These are phyloP conservation scores for Sarocladium oryzae DNA, from an alignment of 2,329 filamentous ascomycete genomes.

Conservation along the genomic window DNA sequence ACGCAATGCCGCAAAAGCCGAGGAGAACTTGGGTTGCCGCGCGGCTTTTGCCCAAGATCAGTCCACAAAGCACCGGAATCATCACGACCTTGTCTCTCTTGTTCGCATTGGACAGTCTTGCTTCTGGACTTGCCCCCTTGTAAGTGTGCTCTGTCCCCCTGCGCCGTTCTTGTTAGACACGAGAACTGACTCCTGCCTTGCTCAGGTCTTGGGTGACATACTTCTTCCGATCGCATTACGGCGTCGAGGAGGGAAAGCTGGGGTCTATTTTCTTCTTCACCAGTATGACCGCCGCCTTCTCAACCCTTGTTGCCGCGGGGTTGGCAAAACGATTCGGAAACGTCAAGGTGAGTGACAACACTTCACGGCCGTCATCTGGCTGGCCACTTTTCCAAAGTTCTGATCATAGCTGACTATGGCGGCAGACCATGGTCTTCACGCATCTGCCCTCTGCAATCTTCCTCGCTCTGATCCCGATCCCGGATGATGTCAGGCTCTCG, in stretches of 20 bases:
- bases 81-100: constrained; percentile 59
- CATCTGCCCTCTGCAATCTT: constrained; percentile 64
- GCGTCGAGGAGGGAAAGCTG: constrained; percentile 41
- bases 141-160: constrained; percentile 27
- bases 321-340: constrained; percentile 53
- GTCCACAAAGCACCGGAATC: constrained; percentile 44
- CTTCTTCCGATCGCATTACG: constrained; percentile 45
- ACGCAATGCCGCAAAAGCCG: background rate
- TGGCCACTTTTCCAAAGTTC: too few relatives aligned
- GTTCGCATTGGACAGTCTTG: constrained; percentile 63
- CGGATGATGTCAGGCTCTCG: constrained; percentile 44
- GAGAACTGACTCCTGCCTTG: constrained; percentile 26
- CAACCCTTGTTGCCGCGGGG: constrained; percentile 46
- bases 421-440: constrained; percentile 66
- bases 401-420: too few relatives aligned
- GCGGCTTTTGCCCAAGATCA: constrained; percentile 49
- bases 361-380: background rate
- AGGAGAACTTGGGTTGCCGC: background rate
- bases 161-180: too few relatives aligned
- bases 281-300: constrained; percentile 42
- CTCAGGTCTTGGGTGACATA: constrained; percentile 52
- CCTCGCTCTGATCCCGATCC: constrained; percentile 55
- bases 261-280: constrained; percentile 50
- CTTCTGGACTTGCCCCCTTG: constrained; percentile 61
- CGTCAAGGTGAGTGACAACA: constrained; percentile 46